phyloP scores from a whole-genome alignment of 1,284 basidiomycete species.

The Ustilago xerochloae region DNA sequence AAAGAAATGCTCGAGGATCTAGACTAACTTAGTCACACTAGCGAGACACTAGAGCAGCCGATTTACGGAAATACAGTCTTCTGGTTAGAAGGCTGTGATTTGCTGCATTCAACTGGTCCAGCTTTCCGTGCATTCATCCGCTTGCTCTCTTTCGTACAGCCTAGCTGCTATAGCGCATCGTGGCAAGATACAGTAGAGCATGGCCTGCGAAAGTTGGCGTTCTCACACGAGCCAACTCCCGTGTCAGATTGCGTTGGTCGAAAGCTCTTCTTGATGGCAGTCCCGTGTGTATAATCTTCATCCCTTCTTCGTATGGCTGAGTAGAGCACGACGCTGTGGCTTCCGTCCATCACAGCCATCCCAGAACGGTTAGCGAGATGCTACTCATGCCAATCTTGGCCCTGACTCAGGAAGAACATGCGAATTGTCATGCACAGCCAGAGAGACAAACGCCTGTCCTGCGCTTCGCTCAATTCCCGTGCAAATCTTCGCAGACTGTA shows the following conservation, averaged over 20 bases:
- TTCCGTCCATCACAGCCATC: neutral
- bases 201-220: neutral
- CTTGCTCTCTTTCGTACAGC: neutral
- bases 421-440: neutral
- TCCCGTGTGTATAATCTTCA: slow-evolving; percentile 1
- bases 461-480: neutral
- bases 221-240: slow-evolving; percentile 6
- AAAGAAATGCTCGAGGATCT: too few species aligned
- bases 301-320: neutral
- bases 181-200: neutral
- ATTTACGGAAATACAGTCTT: too few species aligned
- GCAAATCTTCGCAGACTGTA: neutral
- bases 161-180: neutral
- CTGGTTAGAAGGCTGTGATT: too few species aligned
- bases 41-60: too few species aligned
- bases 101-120: too few species aligned
- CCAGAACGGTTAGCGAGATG: neutral
- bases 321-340: neutral
- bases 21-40: too few species aligned
- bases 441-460: neutral
- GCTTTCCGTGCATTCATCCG: too few species aligned
- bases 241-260: neutral
- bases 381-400: slow-evolving; percentile 1
- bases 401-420: slow-evolving; percentile 13
- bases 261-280: neutral